A percentile compares a stretch with the other conserved stretches of the same genome.
These are phyloP conservation scores for Ceratocystis colombiana DNA, from an alignment of 2,329 filamentous ascomycete genomes.

Conservation along the genomic window DNA sequence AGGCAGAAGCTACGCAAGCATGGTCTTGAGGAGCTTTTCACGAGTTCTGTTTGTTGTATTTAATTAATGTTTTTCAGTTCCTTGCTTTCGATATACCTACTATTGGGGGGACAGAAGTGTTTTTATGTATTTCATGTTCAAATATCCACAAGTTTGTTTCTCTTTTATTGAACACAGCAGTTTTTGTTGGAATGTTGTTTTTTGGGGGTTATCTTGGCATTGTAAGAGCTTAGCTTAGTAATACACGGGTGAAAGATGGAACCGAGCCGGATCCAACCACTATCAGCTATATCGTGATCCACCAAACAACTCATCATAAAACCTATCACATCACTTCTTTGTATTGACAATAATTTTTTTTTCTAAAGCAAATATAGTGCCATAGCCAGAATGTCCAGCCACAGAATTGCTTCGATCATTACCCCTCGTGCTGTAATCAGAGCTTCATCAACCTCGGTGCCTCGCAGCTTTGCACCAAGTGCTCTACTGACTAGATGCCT, in stretches of 20 bases:
- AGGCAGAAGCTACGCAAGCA: constrained; percentile 1
- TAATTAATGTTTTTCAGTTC: not conserved
- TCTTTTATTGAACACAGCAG: not conserved
- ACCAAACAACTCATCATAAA: too few species aligned
- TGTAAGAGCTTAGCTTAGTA: too few species aligned
- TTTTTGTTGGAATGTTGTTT: too few species aligned
- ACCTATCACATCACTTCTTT: too few species aligned
- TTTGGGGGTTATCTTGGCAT: too few species aligned
- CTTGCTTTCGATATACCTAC: not conserved
- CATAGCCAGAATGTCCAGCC: not conserved
- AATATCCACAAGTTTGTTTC: not conserved
- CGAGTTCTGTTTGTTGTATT: not conserved
- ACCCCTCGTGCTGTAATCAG: not conserved
- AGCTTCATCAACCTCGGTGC: not conserved
- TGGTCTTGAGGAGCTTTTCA: not conserved
- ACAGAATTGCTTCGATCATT: not conserved
- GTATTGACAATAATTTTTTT: not conserved
- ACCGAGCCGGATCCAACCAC: too few species aligned
- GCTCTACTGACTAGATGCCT: not conserved
- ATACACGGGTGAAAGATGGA: too few species aligned
- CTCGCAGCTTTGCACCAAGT: not conserved
- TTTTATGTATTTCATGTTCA: not conserved
- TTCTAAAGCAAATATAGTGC: not conserved
- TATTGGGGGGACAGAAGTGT: not conserved
- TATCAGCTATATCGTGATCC: too few species aligned